These are phyloP conservation scores for Ceratocystis huliohia DNA, from an alignment of 2,329 filamentous ascomycete genomes.

Conservation along the genomic window DNA sequence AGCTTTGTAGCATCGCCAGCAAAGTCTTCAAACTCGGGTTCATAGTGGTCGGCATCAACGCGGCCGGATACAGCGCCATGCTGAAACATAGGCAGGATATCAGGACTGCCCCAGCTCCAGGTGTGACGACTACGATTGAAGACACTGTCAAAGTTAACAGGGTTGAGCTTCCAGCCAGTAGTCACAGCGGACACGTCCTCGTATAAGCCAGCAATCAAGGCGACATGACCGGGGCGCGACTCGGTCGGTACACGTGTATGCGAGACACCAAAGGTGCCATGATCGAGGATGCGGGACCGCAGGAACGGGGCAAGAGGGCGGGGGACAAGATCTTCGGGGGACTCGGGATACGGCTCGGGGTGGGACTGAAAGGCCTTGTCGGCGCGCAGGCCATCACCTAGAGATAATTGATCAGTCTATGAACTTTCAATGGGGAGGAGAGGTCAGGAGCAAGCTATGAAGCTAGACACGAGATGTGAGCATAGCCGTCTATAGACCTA, in stretches of 20 bases:
- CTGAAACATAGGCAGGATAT: conserved; percentile 96
- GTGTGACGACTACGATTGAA: conserved; percentile 96
- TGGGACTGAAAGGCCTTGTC: conserved; percentile 96
- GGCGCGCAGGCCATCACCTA: conserved; percentile 82
- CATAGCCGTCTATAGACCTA: conserved; percentile 28
- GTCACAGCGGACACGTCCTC: conserved; percentile 96
- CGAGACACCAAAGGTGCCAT: conserved; percentile 93
- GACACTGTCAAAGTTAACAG: conserved; percentile 95
- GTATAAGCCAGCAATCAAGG: conserved; percentile 89
- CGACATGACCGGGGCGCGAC: conserved; percentile 90
- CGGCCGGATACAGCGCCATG: conserved; percentile 77
- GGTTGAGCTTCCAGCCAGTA: conserved; percentile 97
- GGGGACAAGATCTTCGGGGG: conserved; percentile 52
- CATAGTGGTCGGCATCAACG: conserved; percentile 78
- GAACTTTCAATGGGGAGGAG: background rate
- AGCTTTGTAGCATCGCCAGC: conserved; percentile 67
- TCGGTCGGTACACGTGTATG: conserved; percentile 95
- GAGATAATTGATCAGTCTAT: background rate
- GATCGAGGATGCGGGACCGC: conserved; percentile 71
- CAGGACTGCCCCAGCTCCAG: conserved; percentile 97
- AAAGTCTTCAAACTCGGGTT: conserved; percentile 78
- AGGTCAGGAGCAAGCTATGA: background rate
- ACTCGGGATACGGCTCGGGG: conserved; percentile 66
- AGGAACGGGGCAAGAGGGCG: conserved; percentile 82
- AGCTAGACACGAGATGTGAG: background rate